phyloP scores from a whole-genome alignment of 176 grass and related monocot genomes.

The Oryza australiensis region DNA sequence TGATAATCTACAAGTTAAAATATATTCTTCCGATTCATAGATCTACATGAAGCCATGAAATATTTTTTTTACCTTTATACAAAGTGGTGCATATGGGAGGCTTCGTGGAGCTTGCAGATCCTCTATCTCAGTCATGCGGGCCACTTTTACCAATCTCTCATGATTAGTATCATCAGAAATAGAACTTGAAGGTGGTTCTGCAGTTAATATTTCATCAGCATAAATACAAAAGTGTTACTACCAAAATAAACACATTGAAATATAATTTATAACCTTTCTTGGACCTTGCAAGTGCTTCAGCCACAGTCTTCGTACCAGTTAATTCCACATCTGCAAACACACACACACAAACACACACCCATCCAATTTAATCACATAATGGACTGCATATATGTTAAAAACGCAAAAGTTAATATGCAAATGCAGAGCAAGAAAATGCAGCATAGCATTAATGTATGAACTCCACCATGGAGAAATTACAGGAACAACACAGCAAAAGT shows the following conservation, averaged over 20 bases:
- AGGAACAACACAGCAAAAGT: conserved; percentile 8
- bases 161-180: conserved; percentile 58
- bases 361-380: conserved; percentile 20
- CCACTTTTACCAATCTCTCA: conserved; percentile 60
- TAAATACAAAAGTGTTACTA: conserved; percentile 13
- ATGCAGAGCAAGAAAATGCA: conserved; percentile 25
- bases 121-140: conserved; percentile 91
- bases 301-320: conserved; percentile 66
- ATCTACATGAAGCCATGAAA: conserved; percentile 27
- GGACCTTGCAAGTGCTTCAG: conserved; percentile 88
- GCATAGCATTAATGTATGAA: background rate
- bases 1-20: conserved; percentile 25
- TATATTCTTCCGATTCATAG: background rate
- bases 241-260: conserved; percentile 3
- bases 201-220: conserved; percentile 34
- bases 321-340: conserved; percentile 71
- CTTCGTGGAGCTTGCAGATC: conserved; percentile 72
- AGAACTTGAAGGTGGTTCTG: conserved; percentile 62
- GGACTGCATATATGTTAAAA: background rate
- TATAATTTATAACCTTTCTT: conserved; percentile 70
- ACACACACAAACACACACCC: background rate
- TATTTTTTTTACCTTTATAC: conserved; percentile 73
- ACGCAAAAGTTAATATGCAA: background rate
- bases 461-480: background rate
- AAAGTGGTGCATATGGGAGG: conserved; percentile 70